Base-by-base conservation (phyloP, 306 rosid genomes). In the Vicia villosa region DNA sequence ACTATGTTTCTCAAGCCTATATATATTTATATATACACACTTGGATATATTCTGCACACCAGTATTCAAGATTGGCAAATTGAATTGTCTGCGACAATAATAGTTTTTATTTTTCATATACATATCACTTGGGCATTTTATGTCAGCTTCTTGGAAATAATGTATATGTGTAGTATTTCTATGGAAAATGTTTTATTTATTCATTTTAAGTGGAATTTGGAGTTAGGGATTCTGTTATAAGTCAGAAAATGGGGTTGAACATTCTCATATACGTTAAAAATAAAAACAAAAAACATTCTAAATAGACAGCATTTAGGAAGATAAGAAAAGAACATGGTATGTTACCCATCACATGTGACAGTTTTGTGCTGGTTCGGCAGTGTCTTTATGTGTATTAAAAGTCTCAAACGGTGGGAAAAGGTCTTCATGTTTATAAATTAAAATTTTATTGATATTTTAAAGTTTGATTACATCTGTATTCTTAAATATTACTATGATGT, bases 61-160 rank as follows among this genome's bases (percentile, higher is more conserved):
- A 54, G 21, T 54, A 40, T 63, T 63, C 51, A 24, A 65, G 5
- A 13, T 24, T 14, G 49, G 61, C 22, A 36, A 40, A 62, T 56
- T 51, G 58, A 81, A 57, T 43, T 19, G 85, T 76, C 84, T 55
- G 69, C 70, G 28, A 41, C 36, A 66, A 13, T 3, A 13, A 54
- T 30, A 56, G 6, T 40, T n/a, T 6, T n/a, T 51, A 9, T 32
- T 40, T 54, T 77, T 30, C 21, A 4, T 46, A 72, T 78, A 68
- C 75, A 63, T 50, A 54, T 30, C 16, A 37, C 9, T 6, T 2
- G 5, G 42, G 45, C 46, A 32, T 40, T 61, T 19, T 4, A 4
- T 69, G 54, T 51, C 62, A 63, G 41, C 28, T 83, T 80, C 88
- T 60, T 1, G 22, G 88, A 83, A 65, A 36, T 5, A 26, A 32